Conservation (phyloP, 768 basidiomycete species). For the Clavulina sp. region DNA sequence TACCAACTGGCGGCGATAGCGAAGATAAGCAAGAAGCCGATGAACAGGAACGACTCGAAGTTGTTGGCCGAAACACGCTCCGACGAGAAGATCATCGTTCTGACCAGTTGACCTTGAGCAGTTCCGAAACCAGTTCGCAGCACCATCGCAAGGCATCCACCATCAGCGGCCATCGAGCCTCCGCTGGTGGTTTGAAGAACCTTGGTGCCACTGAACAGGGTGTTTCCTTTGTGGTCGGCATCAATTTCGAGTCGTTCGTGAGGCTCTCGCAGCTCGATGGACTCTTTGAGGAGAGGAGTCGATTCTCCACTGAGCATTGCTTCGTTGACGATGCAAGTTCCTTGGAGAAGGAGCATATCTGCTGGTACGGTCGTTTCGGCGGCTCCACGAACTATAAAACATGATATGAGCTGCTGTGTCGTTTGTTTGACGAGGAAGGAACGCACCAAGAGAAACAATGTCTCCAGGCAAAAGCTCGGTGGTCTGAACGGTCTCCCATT, state of each 20-base stretch:
- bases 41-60: slow-evolving; percentile 88
- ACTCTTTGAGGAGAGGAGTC: slow-evolving; percentile 91
- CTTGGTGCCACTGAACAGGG: slow-evolving; percentile 95
- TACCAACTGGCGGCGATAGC: slow-evolving; percentile 97
- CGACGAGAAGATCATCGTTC: slow-evolving; percentile 98
- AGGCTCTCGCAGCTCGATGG: slow-evolving; percentile 66
- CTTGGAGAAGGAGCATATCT: slow-evolving; percentile 80
- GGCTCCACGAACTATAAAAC: slow-evolving; percentile 23
- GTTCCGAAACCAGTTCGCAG: slow-evolving; percentile 95
- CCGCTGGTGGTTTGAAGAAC: slow-evolving; percentile 61
- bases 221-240: slow-evolving; percentile 65
- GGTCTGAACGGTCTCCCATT: slow-evolving; percentile 68
- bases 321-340: slow-evolving; percentile 94
- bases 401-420: background rate
- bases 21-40: slow-evolving; percentile 93
- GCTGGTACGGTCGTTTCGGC: slow-evolving; percentile 81
- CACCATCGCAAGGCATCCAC: slow-evolving; percentile 82
- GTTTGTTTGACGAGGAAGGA: background rate
- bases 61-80: slow-evolving; percentile 96
- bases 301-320: slow-evolving; percentile 99
- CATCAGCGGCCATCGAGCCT: slow-evolving; percentile 56
- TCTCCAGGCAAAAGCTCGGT: slow-evolving; percentile 87
- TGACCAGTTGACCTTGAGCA: slow-evolving; percentile 87
- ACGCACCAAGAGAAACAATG: slow-evolving; percentile 62
- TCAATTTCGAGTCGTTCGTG: slow-evolving; percentile 71